phyloP scores from a whole-genome alignment of 495 filamentous ascomycete genomes.

The Xylaria castorea region DNA sequence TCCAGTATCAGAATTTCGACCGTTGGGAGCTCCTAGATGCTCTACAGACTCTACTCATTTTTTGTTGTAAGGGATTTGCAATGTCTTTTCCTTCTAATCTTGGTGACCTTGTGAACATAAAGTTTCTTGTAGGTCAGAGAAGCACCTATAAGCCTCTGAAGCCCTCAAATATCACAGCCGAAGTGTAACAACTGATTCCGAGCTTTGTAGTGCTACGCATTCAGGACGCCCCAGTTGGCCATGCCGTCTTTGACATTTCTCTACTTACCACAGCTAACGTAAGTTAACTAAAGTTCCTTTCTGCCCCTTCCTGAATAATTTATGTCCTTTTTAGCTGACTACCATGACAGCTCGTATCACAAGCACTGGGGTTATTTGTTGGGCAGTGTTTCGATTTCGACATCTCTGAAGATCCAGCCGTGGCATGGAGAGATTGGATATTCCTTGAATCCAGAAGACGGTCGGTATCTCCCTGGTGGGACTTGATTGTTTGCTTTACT shows the following conservation, averaged over 20 bases:
- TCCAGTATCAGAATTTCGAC: conserved; percentile 7
- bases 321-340: background rate
- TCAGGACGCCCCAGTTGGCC: background rate
- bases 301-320: background rate
- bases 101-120: background rate
- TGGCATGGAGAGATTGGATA: conserved; percentile 24
- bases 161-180: background rate
- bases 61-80: background rate
- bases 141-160: background rate
- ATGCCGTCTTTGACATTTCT: conserved; percentile 6
- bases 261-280: conserved; percentile 4
- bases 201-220: background rate
- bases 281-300: background rate
- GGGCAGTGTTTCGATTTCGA: background rate
- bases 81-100: background rate
- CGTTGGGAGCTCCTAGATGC: conserved; percentile 11
- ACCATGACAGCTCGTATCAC: conserved; percentile 3
- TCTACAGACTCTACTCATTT: background rate
- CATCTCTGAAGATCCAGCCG: background rate
- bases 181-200: background rate
- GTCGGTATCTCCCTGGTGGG: background rate
- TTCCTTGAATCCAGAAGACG: conserved; percentile 23
- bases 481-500: background rate
- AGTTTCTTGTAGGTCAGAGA: background rate
- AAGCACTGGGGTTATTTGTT: background rate